Percentiles rank a stretch among this genome's conserved stretches.
These are phyloP conservation scores for Linum tenue DNA, from an alignment of 345 rosid genomes.

Conservation along the genomic window DNA sequence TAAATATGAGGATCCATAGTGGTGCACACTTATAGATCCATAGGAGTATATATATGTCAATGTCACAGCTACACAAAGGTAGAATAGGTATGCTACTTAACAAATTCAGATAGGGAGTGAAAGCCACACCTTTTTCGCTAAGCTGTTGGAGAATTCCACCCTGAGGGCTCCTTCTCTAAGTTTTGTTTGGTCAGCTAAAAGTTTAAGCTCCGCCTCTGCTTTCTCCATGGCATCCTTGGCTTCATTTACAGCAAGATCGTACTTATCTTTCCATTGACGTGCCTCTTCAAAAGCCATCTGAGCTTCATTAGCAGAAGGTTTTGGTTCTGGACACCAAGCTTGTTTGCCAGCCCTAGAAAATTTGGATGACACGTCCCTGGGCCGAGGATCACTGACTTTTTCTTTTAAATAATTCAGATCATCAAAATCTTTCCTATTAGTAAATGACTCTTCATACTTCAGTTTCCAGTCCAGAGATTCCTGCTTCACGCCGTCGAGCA, in stretches of 20 bases:
- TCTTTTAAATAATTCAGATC: neutral
- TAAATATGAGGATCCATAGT: neutral
- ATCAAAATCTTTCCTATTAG: constrained; percentile 14
- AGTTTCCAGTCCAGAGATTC: constrained; percentile 3
- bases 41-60: neutral
- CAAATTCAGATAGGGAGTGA: too few species aligned
- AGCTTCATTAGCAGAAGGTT: neutral
- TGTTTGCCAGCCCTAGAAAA: constrained; percentile 8
- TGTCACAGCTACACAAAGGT: neutral
- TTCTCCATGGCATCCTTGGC: constrained; percentile 19
- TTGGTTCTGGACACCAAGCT: neutral
- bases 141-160: constrained; percentile 23
- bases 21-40: neutral
- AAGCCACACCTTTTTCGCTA: constrained; percentile 30
- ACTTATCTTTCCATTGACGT: constrained; percentile 34
- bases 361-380: constrained; percentile 8
- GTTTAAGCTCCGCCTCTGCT: constrained; percentile 19
- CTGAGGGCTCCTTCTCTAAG: constrained; percentile 17
- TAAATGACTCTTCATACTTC: constrained; percentile 22
- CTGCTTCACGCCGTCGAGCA: neutral
- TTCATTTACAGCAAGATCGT: constrained; percentile 27
- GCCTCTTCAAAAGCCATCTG: constrained; percentile 13
- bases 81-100: neutral
- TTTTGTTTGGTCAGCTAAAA: constrained; percentile 10
- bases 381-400: constrained; percentile 5